Evolutionary conservation across 768 basidiomycete species (phyloP), one percentile per base, ranked within the genome.

Genomic region (Lyophyllum shimeji): DNA sequence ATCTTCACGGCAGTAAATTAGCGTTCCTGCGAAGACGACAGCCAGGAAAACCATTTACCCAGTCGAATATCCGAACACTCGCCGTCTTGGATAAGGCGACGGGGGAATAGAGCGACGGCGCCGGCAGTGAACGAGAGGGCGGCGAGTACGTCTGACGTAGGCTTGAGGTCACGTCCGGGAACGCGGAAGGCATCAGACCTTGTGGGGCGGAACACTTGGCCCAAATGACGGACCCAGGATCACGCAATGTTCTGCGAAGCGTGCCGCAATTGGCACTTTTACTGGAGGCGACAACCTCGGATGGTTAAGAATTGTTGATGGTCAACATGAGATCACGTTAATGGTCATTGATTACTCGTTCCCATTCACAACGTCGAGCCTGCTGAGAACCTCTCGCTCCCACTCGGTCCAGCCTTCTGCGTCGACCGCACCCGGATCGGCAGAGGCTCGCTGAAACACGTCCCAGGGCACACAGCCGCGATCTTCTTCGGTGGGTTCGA

Each of bases 361-460:
- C 46, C 45, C 44, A 60, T 79, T 79, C 17, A 90, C 76, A 42
- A 86, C 68, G 63, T 86, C 85, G 44, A 92, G 70, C 52, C 79
- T 78, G 57, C 83, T 80, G 45, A 95, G 73, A 46, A 98, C 80
- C 64, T 85, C 85, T 55, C 82, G 75, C 71, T 98, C 96, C 96
- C 96, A 98, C 52, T 81, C 77, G 39, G 64, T 73, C 81, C 83
- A 85, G 0, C 89, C 91, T 27, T 87, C 85, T 58, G 78, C 82
- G 62, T 84, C 88, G 34, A 72, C 73, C 58, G 83, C 83, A 12
- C 83, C 84, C 25, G 68, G 63, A 56, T 81, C 72, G 53, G 75
- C 67, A 47, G 81, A 63, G 8, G 90, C 91, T 46, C 76, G 78
- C 60, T 83, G 74, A 60, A 95, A 86, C 18, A 87, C 77, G 25